Percentiles rank a stretch among this genome's conserved stretches.
These are phyloP conservation scores for Pleoardoris graminearum DNA, from an alignment of 2,329 filamentous ascomycete genomes.

Conservation along the genomic window DNA sequence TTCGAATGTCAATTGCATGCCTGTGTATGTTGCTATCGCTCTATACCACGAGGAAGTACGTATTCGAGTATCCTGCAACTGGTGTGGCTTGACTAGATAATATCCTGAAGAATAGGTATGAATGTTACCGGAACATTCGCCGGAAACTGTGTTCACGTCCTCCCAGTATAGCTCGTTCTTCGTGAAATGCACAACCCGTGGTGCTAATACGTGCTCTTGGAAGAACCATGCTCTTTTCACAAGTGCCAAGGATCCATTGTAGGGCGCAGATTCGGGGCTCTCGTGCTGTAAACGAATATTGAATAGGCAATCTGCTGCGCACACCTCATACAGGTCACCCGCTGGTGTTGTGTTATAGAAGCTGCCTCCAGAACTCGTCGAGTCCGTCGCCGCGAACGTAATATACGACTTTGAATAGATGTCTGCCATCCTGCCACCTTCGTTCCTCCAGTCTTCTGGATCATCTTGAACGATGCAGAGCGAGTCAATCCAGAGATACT, in stretches of 20 bases:
- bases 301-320: neutral
- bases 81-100: neutral
- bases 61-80: neutral
- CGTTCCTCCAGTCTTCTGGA: neutral
- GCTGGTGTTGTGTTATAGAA: neutral
- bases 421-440: constrained; percentile 5
- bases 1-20: neutral
- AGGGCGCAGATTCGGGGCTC: neutral
- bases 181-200: constrained; percentile 14
- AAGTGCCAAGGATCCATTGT: neutral
- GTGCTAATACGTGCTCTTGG: constrained; percentile 15
- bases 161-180: constrained; percentile 12
- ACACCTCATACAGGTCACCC: neutral
- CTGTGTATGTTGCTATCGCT: neutral
- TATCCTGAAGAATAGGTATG: neutral
- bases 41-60: neutral
- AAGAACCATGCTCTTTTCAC: constrained; percentile 11
- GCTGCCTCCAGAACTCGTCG: neutral
- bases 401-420: neutral
- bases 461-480: neutral
- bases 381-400: neutral
- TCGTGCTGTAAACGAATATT: neutral
- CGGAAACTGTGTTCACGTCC: neutral
- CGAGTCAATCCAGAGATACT: neutral
- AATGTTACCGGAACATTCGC: neutral